Evolutionary conservation across 2,329 filamentous ascomycete genomes (phyloP).

Genomic region (Cadophora sp.): DNA sequence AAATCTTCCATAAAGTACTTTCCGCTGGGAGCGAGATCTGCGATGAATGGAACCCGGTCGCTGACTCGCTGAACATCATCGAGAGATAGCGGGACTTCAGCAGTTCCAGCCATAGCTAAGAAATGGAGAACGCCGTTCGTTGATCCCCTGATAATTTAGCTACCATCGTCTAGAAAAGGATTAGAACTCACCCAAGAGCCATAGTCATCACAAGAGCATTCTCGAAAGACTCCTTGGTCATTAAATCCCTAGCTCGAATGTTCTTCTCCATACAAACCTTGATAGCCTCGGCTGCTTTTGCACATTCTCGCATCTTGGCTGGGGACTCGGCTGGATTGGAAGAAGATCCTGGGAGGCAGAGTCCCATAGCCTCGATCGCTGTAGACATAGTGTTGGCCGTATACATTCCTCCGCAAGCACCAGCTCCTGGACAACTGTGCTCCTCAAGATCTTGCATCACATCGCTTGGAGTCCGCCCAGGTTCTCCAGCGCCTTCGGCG

Average conservation of each 20-base stretch:
- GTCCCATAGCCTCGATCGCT: slow-evolving; percentile 74
- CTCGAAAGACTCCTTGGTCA: slow-evolving; percentile 73
- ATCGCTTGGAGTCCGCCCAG: slow-evolving; percentile 73
- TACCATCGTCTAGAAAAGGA: not conserved
- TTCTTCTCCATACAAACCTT: slow-evolving; percentile 72
- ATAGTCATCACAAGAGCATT: slow-evolving; percentile 78
- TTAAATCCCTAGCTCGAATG: slow-evolving; percentile 70
- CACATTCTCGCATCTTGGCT: slow-evolving; percentile 74
- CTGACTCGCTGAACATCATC: slow-evolving; percentile 75
- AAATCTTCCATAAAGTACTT: slow-evolving; percentile 89
- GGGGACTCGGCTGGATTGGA: slow-evolving; percentile 72
- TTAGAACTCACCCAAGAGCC: slow-evolving; percentile 60
- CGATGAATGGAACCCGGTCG: slow-evolving; percentile 74
- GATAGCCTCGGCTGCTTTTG: slow-evolving; percentile 71
- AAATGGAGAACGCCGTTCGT: slow-evolving; percentile 77
- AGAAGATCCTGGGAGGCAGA: slow-evolving; percentile 72
- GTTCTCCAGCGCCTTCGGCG: slow-evolving; percentile 64
- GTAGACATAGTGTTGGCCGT: slow-evolving; percentile 81
- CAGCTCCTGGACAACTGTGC: slow-evolving; percentile 59
- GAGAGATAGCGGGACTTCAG: slow-evolving; percentile 67
- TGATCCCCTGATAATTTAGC: slow-evolving; percentile 52
- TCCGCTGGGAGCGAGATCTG: slow-evolving; percentile 77
- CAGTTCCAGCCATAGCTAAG: slow-evolving; percentile 75
- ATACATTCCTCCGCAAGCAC: slow-evolving; percentile 73
- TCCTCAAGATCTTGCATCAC: slow-evolving; percentile 80